Conservation (phyloP, 208 protist species). For the Wallacemonas rigidus region DNA sequence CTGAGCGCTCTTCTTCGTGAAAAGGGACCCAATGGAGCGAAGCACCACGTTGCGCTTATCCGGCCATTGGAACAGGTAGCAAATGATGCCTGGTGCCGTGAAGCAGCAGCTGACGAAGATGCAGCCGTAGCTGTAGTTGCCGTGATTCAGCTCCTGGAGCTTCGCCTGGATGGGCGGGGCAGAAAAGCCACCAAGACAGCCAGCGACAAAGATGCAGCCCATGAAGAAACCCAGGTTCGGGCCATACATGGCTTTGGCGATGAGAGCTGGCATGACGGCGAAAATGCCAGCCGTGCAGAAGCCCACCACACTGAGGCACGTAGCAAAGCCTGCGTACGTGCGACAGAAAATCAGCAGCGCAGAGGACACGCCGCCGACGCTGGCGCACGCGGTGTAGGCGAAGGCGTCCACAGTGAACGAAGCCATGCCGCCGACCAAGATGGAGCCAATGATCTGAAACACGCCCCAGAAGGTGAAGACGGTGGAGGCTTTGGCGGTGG, state of each 20-base stretch:
- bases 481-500: conserved; percentile 60
- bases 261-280: conserved; percentile 78
- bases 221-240: conserved; percentile 85
- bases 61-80: conserved; percentile 62
- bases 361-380: conserved; percentile 43
- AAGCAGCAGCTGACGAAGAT: conserved; percentile 77
- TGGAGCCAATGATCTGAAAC: conserved; percentile 73
- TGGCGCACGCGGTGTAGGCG: conserved; percentile 57
- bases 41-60: conserved; percentile 48
- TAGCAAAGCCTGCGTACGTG: conserved; percentile 66
- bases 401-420: conserved; percentile 58
- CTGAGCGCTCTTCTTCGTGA: not conserved
- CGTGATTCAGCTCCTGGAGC: conserved; percentile 57
- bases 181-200: conserved; percentile 73
- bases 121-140: conserved; percentile 79
- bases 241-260: conserved; percentile 65
- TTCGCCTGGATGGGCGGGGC: conserved; percentile 74
- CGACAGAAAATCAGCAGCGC: conserved; percentile 64
- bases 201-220: conserved; percentile 68
- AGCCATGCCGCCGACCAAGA: conserved; percentile 61
- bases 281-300: conserved; percentile 87
- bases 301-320: conserved; percentile 56
- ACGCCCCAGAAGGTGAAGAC: conserved; percentile 80
- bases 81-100: conserved; percentile 55
- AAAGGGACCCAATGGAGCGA: conserved; percentile 11